phyloP scores from a whole-genome alignment of 2,329 filamentous ascomycete genomes.

The Teratosphaeria viscida region DNA sequence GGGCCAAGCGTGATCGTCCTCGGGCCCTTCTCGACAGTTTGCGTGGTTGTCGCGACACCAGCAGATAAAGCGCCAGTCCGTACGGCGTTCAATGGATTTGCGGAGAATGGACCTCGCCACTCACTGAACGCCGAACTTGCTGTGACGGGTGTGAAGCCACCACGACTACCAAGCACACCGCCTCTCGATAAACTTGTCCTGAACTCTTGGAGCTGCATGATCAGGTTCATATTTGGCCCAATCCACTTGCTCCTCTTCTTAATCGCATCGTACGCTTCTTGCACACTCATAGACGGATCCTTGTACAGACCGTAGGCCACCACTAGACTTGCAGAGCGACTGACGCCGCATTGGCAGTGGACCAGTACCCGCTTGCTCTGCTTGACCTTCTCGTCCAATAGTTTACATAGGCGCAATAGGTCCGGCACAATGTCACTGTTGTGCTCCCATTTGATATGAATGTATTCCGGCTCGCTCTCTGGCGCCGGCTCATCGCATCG shows the following conservation, averaged over 20 bases:
- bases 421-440: constrained; percentile 77
- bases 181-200: constrained; percentile 35
- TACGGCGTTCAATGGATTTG: constrained; percentile 6
- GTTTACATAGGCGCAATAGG: constrained; percentile 62
- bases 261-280: constrained; percentile 72
- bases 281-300: constrained; percentile 64
- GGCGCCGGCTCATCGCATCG: constrained; percentile 21
- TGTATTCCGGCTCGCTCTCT: constrained; percentile 60
- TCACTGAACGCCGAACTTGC: constrained; percentile 24
- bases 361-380: constrained; percentile 70
- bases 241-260: constrained; percentile 80
- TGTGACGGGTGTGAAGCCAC: constrained; percentile 24
- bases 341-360: constrained; percentile 79
- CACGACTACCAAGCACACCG: constrained; percentile 24
- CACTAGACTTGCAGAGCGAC: constrained; percentile 73
- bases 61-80: constrained; percentile 13
- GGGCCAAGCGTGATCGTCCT: constrained; percentile 43
- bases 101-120: constrained; percentile 20
- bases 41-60: constrained; percentile 5
- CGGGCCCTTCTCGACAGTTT: constrained; percentile 14
- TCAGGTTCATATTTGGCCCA: constrained; percentile 82
- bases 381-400: constrained; percentile 61
- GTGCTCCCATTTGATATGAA: constrained; percentile 81
- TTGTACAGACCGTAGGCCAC: constrained; percentile 78
- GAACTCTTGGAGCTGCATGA: constrained; percentile 82